A percentile compares a stretch with the other conserved stretches of the same genome.
Conservation (phyloP, 495 filamentous ascomycete genomes). For the Mycothermus thermophilus region DNA sequence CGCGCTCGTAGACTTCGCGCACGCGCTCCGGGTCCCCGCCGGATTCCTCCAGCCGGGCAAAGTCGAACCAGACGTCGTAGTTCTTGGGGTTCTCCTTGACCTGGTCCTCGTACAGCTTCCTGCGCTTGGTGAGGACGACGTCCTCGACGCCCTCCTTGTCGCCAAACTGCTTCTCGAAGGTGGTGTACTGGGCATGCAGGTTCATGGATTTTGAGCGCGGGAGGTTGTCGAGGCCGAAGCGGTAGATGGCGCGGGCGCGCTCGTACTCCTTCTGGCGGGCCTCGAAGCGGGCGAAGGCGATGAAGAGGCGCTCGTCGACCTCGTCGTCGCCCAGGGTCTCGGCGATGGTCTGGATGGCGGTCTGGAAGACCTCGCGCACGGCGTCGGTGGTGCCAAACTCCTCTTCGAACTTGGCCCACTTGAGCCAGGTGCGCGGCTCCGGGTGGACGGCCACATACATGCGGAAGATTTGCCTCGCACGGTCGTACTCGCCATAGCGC, state of each 20-base stretch:
- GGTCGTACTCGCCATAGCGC: constrained; percentile 76
- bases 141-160: constrained; percentile 90
- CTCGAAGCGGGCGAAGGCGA: constrained; percentile 84
- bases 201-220: constrained; percentile 72
- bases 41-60: constrained; percentile 77
- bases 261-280: constrained; percentile 90
- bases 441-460: constrained; percentile 89
- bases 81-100: constrained; percentile 85
- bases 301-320: constrained; percentile 91
- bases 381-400: constrained; percentile 82
- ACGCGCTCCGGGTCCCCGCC: constrained; percentile 67
- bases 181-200: constrained; percentile 86
- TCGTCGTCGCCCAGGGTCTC: constrained; percentile 90
- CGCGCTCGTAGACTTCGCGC: constrained; percentile 86
- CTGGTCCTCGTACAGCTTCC: constrained; percentile 89
- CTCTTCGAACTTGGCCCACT: constrained; percentile 96
- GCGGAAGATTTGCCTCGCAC: constrained; percentile 75
- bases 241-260: constrained; percentile 90
- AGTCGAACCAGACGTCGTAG: constrained; percentile 96
- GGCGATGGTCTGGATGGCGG: constrained; percentile 77
- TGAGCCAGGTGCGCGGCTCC: constrained; percentile 94
- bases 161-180: constrained; percentile 96
- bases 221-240: constrained; percentile 85
- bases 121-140: constrained; percentile 82
- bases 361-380: constrained; percentile 84